Percentiles rank a stretch among this genome's conserved stretches.
phyloP scores from a whole-genome alignment of 176 grass and related monocot genomes.

The Lolium perenne region DNA sequence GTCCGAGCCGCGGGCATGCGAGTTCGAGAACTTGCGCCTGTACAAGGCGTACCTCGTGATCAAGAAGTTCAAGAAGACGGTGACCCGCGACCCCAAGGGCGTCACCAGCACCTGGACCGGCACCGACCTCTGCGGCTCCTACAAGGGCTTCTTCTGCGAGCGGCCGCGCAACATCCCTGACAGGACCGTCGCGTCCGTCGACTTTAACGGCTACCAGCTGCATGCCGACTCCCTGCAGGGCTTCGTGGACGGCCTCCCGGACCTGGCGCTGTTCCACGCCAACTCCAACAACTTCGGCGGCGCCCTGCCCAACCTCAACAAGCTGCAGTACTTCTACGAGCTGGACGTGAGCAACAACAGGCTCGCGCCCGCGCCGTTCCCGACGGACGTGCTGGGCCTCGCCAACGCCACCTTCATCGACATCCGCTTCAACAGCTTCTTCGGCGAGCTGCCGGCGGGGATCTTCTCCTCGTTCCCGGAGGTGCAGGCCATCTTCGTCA shows the following conservation, averaged over 20 bases:
- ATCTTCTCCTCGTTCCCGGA: constrained; percentile 62
- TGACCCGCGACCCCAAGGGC: constrained; percentile 66
- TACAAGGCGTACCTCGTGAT: constrained; percentile 75
- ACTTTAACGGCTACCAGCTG: constrained; percentile 75
- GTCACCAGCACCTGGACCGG: constrained; percentile 52
- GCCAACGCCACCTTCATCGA: constrained; percentile 83
- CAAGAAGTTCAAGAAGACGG: constrained; percentile 56
- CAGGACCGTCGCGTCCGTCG: constrained; percentile 71
- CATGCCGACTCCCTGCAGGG: neutral
- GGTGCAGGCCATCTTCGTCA: constrained; percentile 83
- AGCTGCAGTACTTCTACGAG: constrained; percentile 81
- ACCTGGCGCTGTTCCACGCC: constrained; percentile 94
- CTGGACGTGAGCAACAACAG: constrained; percentile 94
- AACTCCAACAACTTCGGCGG: constrained; percentile 81
- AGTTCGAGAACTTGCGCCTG: constrained; percentile 72
- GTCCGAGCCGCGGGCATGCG: constrained; percentile 35
- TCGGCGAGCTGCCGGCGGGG: constrained; percentile 40
- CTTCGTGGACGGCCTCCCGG: constrained; percentile 58
- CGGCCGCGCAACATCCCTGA: constrained; percentile 40
- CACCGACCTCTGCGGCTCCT: constrained; percentile 52
- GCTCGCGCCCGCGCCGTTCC: constrained; percentile 45
- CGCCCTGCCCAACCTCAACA: constrained; percentile 31
- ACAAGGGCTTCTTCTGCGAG: constrained; percentile 79
- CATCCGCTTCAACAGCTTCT: constrained; percentile 74
- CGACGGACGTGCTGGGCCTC: constrained; percentile 47